phyloP scores from a whole-genome alignment of 306 rosid species.

The Trifolium pratense region DNA sequence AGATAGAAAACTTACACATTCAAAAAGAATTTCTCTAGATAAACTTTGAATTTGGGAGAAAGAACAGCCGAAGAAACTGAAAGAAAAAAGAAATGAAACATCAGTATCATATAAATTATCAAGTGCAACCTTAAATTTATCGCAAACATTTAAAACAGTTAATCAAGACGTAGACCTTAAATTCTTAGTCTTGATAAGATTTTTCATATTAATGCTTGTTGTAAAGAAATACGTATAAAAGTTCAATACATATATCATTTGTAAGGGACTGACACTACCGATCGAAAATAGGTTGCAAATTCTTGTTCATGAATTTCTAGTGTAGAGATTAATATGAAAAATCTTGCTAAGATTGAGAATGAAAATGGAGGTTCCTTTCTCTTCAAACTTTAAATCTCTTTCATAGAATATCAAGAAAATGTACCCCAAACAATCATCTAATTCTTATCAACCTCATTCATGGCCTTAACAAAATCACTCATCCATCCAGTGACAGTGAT shows the following conservation, averaged over 20 bases:
- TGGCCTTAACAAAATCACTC: neutral
- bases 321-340: neutral
- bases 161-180: too few relatives aligned
- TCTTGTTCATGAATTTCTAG: neutral
- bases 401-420: neutral
- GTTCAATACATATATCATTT: too few relatives aligned
- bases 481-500: neutral
- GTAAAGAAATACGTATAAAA: too few relatives aligned
- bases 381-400: neutral
- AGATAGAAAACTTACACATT: neutral
- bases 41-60: neutral
- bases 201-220: too few relatives aligned
- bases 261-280: too few relatives aligned
- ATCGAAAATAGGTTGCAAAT: neutral
- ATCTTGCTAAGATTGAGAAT: too few relatives aligned
- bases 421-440: neutral
- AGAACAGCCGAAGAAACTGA: neutral
- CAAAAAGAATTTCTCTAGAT: neutral
- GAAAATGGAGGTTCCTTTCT: too few relatives aligned
- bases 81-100: neutral
- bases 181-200: too few relatives aligned
- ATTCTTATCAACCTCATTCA: neutral
- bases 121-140: neutral
- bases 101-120: neutral
- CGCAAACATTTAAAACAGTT: too few relatives aligned